Percentiles rank a stretch among this genome's conserved stretches.
phyloP scores from a whole-genome alignment of 129 eudicot species.

The Chrysanthemum lavandulifolium region DNA sequence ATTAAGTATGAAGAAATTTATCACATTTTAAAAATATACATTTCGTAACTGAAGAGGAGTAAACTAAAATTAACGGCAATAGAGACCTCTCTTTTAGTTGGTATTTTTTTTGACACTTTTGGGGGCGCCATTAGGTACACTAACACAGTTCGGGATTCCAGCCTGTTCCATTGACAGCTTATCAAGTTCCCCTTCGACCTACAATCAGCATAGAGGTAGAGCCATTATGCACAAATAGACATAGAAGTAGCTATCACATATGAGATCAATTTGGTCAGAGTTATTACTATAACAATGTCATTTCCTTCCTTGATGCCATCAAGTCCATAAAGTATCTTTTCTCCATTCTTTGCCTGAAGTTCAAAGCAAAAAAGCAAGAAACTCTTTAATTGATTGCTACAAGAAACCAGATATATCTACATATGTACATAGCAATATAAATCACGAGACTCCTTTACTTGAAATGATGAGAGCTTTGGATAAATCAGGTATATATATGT shows the following conservation, averaged over 20 bases:
- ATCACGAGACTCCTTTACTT: constrained; percentile 11
- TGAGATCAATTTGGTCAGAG: constrained; percentile 14
- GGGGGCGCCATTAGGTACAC: constrained; percentile 95
- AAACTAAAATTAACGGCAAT: not conserved
- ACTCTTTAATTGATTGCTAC: no score
- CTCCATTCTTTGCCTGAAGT: constrained; percentile 65
- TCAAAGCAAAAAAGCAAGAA: constrained; percentile 11
- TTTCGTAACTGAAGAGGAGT: constrained; percentile 1
- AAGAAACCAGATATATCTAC: no score
- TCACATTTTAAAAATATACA: not conserved
- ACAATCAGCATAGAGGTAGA: constrained; percentile 23
- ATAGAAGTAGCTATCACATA: constrained; percentile 10
- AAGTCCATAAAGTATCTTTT: constrained; percentile 77
- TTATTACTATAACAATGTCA: constrained; percentile 59
- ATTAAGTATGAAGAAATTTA: not conserved
- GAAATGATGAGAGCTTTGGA: constrained; percentile 1
- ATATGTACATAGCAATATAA: no score
- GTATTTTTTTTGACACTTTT: constrained; percentile 48
- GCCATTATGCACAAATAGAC: constrained; percentile 15
- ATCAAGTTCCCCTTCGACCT: constrained; percentile 97
- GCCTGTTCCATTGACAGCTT: constrained; percentile 90
- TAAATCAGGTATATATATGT: not conserved
- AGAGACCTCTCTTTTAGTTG: constrained; percentile 61
- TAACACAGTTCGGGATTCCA: constrained; percentile 72
- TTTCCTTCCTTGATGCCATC: constrained; percentile 71